Evolutionary conservation across 352 stramenopile species (phyloP).

Genomic region (Phytopythium cucurbitacearum): DNA sequence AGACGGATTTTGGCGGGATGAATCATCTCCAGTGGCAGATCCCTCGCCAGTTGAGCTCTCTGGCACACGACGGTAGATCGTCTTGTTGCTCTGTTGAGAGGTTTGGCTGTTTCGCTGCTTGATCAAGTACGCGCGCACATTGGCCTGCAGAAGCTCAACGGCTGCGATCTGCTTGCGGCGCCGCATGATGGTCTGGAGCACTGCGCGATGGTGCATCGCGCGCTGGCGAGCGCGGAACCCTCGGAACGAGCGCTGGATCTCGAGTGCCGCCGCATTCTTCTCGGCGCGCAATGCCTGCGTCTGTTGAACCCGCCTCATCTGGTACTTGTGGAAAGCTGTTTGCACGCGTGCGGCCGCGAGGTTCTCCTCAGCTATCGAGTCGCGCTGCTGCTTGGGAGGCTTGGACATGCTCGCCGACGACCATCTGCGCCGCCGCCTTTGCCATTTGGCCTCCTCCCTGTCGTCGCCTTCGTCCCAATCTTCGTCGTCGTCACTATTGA

Average conservation of each 20-base stretch:
- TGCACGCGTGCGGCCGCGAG: constrained; percentile 45
- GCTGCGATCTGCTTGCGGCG: constrained; percentile 45
- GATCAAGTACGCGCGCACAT: constrained; percentile 57
- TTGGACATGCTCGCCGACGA: background rate
- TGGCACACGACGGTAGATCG: too few relatives aligned
- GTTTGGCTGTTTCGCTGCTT: constrained; percentile 23
- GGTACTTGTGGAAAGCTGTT: constrained; percentile 53
- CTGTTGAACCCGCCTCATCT: constrained; percentile 48
- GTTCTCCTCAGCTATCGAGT: constrained; percentile 45
- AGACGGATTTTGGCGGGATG: too few relatives aligned
- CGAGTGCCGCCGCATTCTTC: constrained; percentile 44
- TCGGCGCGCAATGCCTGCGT: constrained; percentile 34
- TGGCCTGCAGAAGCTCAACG: constrained; percentile 58
- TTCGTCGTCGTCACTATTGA: background rate
- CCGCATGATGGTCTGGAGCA: constrained; percentile 42
- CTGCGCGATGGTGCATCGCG: constrained; percentile 44
- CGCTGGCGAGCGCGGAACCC: constrained; percentile 48
- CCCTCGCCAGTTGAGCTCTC: too few relatives aligned
- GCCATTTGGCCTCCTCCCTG: constrained; percentile 33
- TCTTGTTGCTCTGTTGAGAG: background rate
- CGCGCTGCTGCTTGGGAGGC: constrained; percentile 14
- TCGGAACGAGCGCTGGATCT: constrained; percentile 67
- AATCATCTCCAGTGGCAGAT: too few relatives aligned
- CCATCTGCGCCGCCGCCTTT: constrained; percentile 21
- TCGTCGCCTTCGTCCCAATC: constrained; percentile 13